These are phyloP conservation scores for Globisporangium apiculatum DNA, from an alignment of 352 stramenopile species.

Conservation along the genomic window DNA sequence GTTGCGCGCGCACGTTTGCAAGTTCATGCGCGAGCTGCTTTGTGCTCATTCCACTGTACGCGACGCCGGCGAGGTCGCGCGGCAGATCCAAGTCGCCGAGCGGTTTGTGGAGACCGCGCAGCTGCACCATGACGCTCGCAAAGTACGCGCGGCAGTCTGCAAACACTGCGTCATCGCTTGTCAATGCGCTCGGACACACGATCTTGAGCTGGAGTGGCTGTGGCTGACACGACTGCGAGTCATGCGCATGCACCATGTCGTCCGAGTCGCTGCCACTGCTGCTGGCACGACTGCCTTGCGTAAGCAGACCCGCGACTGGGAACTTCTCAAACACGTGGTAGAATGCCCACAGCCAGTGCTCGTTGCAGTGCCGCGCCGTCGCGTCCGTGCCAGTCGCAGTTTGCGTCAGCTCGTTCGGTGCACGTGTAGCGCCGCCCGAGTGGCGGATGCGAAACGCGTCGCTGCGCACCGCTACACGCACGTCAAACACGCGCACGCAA, in stretches of 20 bases:
- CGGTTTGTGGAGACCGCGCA: constrained; percentile 54
- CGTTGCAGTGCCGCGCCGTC: constrained; percentile 6
- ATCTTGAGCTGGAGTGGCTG: constrained; percentile 20
- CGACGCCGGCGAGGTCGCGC: constrained; percentile 2
- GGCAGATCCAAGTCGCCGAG: constrained; percentile 29
- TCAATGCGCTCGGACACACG: constrained; percentile 6
- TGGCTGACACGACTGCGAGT: background rate
- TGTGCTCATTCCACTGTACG: background rate
- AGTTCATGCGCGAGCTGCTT: constrained; percentile 7
- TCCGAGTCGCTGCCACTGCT: background rate
- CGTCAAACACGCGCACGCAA: constrained; percentile 13
- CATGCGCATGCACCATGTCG: background rate
- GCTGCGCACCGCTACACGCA: constrained; percentile 36
- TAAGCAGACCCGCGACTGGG: constrained; percentile 21
- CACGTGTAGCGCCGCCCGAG: background rate
- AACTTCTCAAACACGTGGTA: constrained; percentile 60
- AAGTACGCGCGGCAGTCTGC: constrained; percentile 17
- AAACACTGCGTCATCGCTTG: constrained; percentile 4
- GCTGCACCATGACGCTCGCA: constrained; percentile 32
- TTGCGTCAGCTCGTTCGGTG: background rate
- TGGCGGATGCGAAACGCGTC: constrained; percentile 50
- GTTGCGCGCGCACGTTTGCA: constrained; percentile 9
- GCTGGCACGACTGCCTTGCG: too few species aligned
- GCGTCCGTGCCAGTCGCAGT: background rate
- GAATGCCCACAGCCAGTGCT: constrained; percentile 22